These are phyloP conservation scores for Aspergillus fijiensis DNA, from an alignment of 2,329 filamentous ascomycete species.

Conservation along the genomic window DNA sequence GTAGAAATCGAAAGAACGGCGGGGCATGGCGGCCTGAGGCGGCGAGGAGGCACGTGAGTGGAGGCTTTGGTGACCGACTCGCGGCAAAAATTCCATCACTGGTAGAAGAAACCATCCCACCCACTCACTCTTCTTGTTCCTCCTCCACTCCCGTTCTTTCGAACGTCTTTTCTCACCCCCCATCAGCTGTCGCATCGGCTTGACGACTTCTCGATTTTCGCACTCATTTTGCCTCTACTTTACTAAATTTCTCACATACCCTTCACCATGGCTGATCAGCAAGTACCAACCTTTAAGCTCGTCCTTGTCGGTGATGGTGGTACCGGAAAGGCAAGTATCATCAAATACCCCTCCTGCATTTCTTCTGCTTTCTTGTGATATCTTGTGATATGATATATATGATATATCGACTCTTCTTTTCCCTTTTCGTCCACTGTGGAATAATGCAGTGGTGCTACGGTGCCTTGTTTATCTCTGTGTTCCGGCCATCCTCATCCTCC, in stretches of 20 bases:
- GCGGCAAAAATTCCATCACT: conserved; percentile 32
- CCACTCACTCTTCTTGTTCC: conserved; percentile 31
- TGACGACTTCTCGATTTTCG: conserved; percentile 21
- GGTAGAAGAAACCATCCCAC: conserved; percentile 23
- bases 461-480: conserved; percentile 18
- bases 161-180: conserved; percentile 17
- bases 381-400: not conserved
- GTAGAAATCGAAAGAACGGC: conserved; percentile 8
- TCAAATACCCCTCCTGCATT: not conserved
- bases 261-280: conserved; percentile 60
- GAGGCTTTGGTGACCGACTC: conserved; percentile 23
- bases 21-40: conserved; percentile 25
- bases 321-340: conserved; percentile 86
- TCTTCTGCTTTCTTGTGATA: not conserved
- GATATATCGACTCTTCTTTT: not conserved
- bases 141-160: conserved; percentile 24
- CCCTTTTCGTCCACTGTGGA: not conserved
- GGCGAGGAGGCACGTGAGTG: conserved; percentile 17
- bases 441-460: not conserved
- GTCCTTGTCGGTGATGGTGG: conserved; percentile 99
- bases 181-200: conserved; percentile 25
- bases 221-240: conserved; percentile 11
- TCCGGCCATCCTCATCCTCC: conserved; percentile 22
- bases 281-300: conserved; percentile 92
- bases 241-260: conserved; percentile 22